A percentile compares a stretch with the other conserved stretches of the same genome.
Conservation (phyloP, 176 grass and related monocot species). For the Oryza nivara region DNA sequence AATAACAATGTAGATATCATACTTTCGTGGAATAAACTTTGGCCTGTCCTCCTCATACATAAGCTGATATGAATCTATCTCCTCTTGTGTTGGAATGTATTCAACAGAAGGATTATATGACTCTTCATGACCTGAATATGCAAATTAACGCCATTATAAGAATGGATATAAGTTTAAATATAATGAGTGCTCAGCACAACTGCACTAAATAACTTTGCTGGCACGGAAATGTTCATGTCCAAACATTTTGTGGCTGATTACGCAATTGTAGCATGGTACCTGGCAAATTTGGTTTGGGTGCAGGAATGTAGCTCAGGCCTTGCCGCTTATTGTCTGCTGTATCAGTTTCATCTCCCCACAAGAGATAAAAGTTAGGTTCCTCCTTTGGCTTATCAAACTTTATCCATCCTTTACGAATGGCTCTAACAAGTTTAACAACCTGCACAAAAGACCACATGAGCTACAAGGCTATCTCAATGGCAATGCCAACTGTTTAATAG, state of each 20-base stretch:
- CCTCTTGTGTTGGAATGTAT: slow-evolving; percentile 96
- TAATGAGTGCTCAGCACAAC: neutral
- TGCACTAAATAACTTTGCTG: slow-evolving; percentile 17
- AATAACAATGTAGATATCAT: slow-evolving; percentile 23
- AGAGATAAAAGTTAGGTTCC: slow-evolving; percentile 60
- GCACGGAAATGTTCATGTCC: neutral
- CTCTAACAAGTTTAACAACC: slow-evolving; percentile 74
- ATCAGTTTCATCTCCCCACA: slow-evolving; percentile 93
- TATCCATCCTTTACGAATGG: slow-evolving; percentile 91
- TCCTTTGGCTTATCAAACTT: slow-evolving; percentile 93
- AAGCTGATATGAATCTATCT: slow-evolving; percentile 90
- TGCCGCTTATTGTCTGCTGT: slow-evolving; percentile 79
- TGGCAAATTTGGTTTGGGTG: slow-evolving; percentile 90
- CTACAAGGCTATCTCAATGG: slow-evolving; percentile 10
- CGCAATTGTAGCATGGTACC: slow-evolving; percentile 51
- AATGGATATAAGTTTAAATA: slow-evolving; percentile 26
- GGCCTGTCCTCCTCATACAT: slow-evolving; percentile 97
- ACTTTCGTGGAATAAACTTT: slow-evolving; percentile 93
- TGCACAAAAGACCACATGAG: slow-evolving; percentile 31
- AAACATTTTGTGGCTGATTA: neutral
- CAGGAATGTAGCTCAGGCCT: slow-evolving; percentile 87
- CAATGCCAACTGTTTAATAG: slow-evolving; percentile 12
- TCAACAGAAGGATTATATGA: slow-evolving; percentile 97
- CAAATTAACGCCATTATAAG: slow-evolving; percentile 35
- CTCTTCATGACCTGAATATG: slow-evolving; percentile 91